Evolutionary conservation across 1,139 yeast genomes (phyloP).

Genomic region (Hansenula anomala): DNA sequence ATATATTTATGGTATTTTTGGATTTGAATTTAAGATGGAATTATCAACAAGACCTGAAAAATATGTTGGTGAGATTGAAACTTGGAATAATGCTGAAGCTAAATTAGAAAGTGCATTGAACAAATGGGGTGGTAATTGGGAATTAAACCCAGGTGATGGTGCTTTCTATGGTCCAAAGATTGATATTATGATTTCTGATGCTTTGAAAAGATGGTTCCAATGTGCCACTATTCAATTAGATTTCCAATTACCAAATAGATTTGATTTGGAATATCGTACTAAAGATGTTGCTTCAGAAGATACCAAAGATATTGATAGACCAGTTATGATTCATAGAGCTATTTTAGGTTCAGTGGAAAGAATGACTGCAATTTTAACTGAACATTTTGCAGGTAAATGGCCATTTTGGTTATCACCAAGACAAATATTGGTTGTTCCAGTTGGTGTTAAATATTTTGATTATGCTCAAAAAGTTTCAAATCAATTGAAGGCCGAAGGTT

Average conservation of each 20-base stretch:
- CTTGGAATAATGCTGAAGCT: constrained; percentile 86
- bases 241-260: constrained; percentile 92
- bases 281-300: constrained; percentile 45
- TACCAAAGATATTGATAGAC: constrained; percentile 43
- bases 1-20: constrained; percentile 77
- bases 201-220: constrained; percentile 91
- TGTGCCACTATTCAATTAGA: constrained; percentile 98
- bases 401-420: constrained; percentile 99
- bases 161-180: constrained; percentile 99
- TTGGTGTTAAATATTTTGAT: constrained; percentile 85
- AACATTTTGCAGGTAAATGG: constrained; percentile 97
- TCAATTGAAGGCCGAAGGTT: constrained; percentile 58
- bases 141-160: constrained; percentile 92
- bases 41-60: constrained; percentile 93
- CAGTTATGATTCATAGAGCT: constrained; percentile 99
- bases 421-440: constrained; percentile 92
- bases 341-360: constrained; percentile 96
- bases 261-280: constrained; percentile 80
- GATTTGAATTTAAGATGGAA: constrained; percentile 84
- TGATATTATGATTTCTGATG: constrained; percentile 89
- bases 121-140: constrained; percentile 82
- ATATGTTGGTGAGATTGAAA: constrained; percentile 77
- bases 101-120: constrained; percentile 72
- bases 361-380: constrained; percentile 96
- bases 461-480: constrained; percentile 81